Evolutionary conservation across 495 filamentous ascomycete species (phyloP).

Genomic region (Arthonia radiata): DNA sequence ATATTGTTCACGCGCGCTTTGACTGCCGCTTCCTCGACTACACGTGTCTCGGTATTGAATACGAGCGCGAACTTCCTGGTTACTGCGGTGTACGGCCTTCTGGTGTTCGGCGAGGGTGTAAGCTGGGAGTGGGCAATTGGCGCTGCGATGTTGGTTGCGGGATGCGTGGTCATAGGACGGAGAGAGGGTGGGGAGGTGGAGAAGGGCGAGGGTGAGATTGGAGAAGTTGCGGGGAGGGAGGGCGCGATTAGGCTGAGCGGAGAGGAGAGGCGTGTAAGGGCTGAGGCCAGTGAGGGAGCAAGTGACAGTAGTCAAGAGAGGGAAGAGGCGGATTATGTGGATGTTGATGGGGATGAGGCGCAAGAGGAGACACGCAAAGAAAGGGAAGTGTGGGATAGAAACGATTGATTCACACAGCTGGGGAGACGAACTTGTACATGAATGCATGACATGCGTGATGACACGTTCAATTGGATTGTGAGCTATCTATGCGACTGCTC

Average conservation of each 20-base stretch:
- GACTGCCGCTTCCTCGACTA: conserved; percentile 57
- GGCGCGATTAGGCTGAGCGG: neutral
- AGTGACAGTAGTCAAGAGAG: neutral
- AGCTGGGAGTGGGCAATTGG: conserved; percentile 74
- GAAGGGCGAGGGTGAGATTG: neutral
- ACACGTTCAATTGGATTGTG: too few relatives aligned
- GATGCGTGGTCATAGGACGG: conserved; percentile 74
- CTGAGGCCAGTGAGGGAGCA: neutral
- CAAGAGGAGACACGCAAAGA: too few relatives aligned
- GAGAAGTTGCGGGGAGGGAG: neutral
- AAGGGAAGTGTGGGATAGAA: too few relatives aligned
- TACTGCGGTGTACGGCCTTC: conserved; percentile 59
- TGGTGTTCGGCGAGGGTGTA: conserved; percentile 47
- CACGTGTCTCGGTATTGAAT: conserved; percentile 80
- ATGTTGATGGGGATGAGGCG: too few relatives aligned
- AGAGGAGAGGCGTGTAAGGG: neutral
- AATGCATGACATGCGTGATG: too few relatives aligned
- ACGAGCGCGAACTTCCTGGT: conserved; percentile 80
- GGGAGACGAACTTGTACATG: too few relatives aligned
- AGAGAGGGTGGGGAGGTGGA: conserved; percentile 31
- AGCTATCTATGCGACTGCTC: too few relatives aligned
- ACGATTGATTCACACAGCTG: too few relatives aligned
- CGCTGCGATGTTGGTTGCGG: conserved; percentile 58
- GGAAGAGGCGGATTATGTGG: too few relatives aligned
- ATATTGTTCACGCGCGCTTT: conserved; percentile 61